A percentile compares a stretch with the other conserved stretches of the same genome.
phyloP scores from a whole-genome alignment of 306 rosid species.

The Gynostemma pentaphyllum region DNA sequence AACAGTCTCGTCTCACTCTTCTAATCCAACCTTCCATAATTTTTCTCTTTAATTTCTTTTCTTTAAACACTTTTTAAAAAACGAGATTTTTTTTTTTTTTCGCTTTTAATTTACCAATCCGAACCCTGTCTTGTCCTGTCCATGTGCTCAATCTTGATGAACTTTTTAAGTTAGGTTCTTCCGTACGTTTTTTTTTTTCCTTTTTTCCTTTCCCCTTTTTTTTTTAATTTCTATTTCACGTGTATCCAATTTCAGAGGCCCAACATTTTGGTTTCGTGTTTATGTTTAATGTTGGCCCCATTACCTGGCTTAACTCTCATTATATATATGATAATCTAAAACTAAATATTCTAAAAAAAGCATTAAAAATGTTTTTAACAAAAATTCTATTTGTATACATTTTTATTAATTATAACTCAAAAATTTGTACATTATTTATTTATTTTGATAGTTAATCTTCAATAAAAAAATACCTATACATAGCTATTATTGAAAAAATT shows the following conservation, averaged over 20 bases:
- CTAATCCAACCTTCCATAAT: slow-evolving; percentile 54
- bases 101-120: neutral
- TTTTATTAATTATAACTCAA: too few species aligned
- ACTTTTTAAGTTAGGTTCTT: neutral
- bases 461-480: too few species aligned
- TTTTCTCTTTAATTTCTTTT: neutral
- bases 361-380: too few species aligned
- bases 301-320: too few species aligned
- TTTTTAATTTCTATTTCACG: neutral
- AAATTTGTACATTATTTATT: too few species aligned
- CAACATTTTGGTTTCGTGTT: neutral
- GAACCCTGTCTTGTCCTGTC: neutral
- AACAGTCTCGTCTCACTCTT: slow-evolving; percentile 33
- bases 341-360: too few species aligned
- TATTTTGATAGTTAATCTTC: too few species aligned
- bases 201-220: slow-evolving; percentile 7
- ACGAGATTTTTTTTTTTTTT: neutral
- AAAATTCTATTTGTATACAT: too few species aligned
- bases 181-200: neutral
- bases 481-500: too few species aligned
- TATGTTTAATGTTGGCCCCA: neutral
- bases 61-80: slow-evolving; percentile 1
- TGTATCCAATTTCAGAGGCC: neutral
- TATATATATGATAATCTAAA: too few species aligned
- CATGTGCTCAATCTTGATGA: slow-evolving; percentile 10